Conservation (phyloP, 2,329 filamentous ascomycete species). For the Sarocladium oryzae region DNA sequence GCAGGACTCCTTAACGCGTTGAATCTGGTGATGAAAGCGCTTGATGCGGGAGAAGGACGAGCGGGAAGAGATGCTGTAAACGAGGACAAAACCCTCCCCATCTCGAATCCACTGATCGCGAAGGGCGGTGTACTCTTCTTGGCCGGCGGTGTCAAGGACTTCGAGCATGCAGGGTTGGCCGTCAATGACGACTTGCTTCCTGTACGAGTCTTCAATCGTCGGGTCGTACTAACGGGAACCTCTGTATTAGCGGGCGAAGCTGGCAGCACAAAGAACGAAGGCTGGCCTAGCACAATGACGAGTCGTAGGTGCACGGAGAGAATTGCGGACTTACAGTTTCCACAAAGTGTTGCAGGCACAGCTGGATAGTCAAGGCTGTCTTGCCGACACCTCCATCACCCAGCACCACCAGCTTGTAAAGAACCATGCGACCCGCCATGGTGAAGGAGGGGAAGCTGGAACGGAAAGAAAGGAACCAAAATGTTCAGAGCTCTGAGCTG, state of each 20-base stretch:
- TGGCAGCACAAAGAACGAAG: background rate
- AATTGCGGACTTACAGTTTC: slow-evolving; percentile 80
- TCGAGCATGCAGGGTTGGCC: slow-evolving; percentile 95
- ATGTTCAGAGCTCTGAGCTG: background rate
- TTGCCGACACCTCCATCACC: slow-evolving; percentile 93
- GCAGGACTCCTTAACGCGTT: slow-evolving; percentile 90
- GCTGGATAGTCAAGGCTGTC: slow-evolving; percentile 89
- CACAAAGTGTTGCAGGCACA: slow-evolving; percentile 97
- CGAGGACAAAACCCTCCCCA: slow-evolving; percentile 92
- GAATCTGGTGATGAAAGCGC: slow-evolving; percentile 93
- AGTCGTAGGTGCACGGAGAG: slow-evolving; percentile 7
- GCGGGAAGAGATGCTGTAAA: slow-evolving; percentile 97
- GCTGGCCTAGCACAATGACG: slow-evolving; percentile 4
- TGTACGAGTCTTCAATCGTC: slow-evolving; percentile 82
- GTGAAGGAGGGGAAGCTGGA: slow-evolving; percentile 19
- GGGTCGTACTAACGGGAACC: slow-evolving; percentile 61
- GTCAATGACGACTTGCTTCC: slow-evolving; percentile 90
- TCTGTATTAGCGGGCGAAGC: background rate
- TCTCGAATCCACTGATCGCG: slow-evolving; percentile 98
- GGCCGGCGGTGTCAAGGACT: slow-evolving; percentile 92
- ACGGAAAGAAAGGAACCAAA: slow-evolving; percentile 11
- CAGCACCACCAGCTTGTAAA: slow-evolving; percentile 93
- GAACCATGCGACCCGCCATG: slow-evolving; percentile 90
- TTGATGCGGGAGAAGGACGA: slow-evolving; percentile 93
- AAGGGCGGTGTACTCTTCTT: slow-evolving; percentile 96